These are phyloP conservation scores for Golubevia pallescens DNA, from an alignment of 1,284 basidiomycete species.

Conservation along the genomic window DNA sequence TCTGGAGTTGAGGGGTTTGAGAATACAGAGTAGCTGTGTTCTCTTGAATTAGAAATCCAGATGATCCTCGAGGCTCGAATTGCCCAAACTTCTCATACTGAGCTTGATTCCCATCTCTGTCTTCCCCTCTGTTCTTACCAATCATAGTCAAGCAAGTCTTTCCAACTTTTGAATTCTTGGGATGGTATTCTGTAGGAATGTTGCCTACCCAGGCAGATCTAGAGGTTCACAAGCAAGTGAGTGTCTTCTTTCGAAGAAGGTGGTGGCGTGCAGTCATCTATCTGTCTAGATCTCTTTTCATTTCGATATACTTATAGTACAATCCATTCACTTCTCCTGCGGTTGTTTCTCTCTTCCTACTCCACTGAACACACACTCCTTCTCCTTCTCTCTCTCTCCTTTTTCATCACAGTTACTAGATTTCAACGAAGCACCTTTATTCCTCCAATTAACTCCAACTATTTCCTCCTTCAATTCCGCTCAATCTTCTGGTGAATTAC, in stretches of 20 bases:
- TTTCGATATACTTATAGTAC: too few species aligned
- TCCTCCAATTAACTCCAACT: conserved; percentile 67
- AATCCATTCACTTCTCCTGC: too few species aligned
- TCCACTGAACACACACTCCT: too few species aligned
- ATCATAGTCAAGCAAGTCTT: conserved; percentile 91
- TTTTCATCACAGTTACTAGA: conserved; percentile 65
- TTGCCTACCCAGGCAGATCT: conserved; percentile 77
- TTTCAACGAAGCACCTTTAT: conserved; percentile 67
- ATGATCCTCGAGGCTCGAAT: too few species aligned
- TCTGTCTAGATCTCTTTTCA: too few species aligned
- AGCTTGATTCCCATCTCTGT: neutral
- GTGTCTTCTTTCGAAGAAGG: neutral
- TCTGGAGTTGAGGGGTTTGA: too few species aligned
- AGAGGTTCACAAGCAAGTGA: conserved; percentile 77
- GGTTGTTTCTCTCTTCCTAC: too few species aligned
- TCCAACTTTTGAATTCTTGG: conserved; percentile 91
- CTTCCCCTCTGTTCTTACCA: neutral
- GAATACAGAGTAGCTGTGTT: too few species aligned
- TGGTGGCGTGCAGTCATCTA: too few species aligned
- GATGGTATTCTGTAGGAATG: conserved; percentile 89
- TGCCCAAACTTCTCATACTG: too few species aligned
- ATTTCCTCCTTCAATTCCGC: too few species aligned
- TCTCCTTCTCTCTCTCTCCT: neutral
- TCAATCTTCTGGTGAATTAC: conserved; percentile 27
- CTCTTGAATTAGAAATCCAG: too few species aligned